Percentiles rank a stretch among this genome's conserved stretches.
These are phyloP conservation scores for Suhomyces chickasaworum DNA, from an alignment of 1,139 yeast species.

Conservation along the genomic window DNA sequence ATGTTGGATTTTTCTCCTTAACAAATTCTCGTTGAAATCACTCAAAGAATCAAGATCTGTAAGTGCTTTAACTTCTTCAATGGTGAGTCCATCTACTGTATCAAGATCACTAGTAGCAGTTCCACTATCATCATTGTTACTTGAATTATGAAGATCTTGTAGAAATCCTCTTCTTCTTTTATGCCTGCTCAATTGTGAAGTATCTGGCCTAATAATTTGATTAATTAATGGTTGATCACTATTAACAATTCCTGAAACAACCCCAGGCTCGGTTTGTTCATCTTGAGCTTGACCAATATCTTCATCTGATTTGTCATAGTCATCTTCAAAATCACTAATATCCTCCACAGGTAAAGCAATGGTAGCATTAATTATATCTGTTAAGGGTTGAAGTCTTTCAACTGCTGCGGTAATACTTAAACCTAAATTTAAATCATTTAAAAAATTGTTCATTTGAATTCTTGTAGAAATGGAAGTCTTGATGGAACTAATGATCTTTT, in stretches of 20 bases:
- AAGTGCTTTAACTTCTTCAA: constrained; percentile 38
- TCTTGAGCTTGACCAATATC: constrained; percentile 1
- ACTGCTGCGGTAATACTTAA: constrained; percentile 54
- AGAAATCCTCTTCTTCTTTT: constrained; percentile 5
- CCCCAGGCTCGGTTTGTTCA: constrained; percentile 52
- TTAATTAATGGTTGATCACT: constrained; percentile 51
- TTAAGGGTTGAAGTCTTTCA: constrained; percentile 58
- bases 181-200: constrained; percentile 2
- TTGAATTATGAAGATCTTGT: background rate
- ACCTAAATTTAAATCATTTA: constrained; percentile 55
- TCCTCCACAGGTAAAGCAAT: constrained; percentile 55
- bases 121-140: constrained; percentile 24
- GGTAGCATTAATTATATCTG: constrained; percentile 52
- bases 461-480: constrained; percentile 45
- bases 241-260: constrained; percentile 52
- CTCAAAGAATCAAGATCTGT: constrained; percentile 44
- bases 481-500: constrained; percentile 28
- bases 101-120: constrained; percentile 40
- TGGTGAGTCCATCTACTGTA: constrained; percentile 38
- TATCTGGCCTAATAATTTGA: constrained; percentile 51
- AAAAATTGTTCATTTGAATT: constrained; percentile 51
- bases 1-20: constrained; percentile 58
- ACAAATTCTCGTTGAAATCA: constrained; percentile 55
- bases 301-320: constrained; percentile 15
- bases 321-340: constrained; percentile 30